Evolutionary conservation across 108 stramenopile species (phyloP), one percentile per base, ranked within the genome.

Genomic region (Pseudonitzschia pungens): DNA sequence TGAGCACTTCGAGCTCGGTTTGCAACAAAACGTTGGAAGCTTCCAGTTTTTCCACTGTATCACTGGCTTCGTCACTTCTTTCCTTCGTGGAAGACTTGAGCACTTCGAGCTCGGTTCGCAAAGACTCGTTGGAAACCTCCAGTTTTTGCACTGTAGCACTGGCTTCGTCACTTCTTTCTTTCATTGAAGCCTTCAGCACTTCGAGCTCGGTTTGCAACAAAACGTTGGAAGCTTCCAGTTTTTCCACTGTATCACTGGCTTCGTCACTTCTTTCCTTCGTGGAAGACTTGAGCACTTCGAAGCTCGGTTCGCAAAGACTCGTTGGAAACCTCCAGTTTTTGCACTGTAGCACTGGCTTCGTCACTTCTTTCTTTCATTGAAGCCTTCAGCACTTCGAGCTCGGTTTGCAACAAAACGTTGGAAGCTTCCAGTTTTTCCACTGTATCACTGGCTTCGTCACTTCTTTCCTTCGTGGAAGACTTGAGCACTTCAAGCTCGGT

Each of bases 391-490:
- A 66, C 65, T 5, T 41, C 7, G 15, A 45, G 2, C n/a, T 66
- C 7, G 18, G 65, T 45, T 33, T 44, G 65, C 14, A 66, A 26
- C 8, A 42, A n/a, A 43, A 5, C 65, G 24, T 43, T 41, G 15
- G 36, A 8, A 9, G 2, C 12, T 3, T 45, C 27, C 1, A 66
- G 21, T 43, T 66, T 43, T 12, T 26, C 10, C 6, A n/a, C 43
- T 22, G 21, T 66, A n/a, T 66, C 65, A n/a, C 44, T n/a, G n/a
- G n/a, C n/a, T n/a, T n/a, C n/a, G 32, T 66, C 42, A 22, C 18
- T 0, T 16, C 20, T 12, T 43, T 21, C 41, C 5, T 43, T 22
- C 10, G 43, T 45, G 11, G 4, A 26, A 10, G 18, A 5, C 42
- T 45, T 41, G 20, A 66, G n/a, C n/a, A n/a, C n/a, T n/a, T n/a